Base-by-base conservation (phyloP, 345 rosid species). In the Gossypium sturtianum region DNA sequence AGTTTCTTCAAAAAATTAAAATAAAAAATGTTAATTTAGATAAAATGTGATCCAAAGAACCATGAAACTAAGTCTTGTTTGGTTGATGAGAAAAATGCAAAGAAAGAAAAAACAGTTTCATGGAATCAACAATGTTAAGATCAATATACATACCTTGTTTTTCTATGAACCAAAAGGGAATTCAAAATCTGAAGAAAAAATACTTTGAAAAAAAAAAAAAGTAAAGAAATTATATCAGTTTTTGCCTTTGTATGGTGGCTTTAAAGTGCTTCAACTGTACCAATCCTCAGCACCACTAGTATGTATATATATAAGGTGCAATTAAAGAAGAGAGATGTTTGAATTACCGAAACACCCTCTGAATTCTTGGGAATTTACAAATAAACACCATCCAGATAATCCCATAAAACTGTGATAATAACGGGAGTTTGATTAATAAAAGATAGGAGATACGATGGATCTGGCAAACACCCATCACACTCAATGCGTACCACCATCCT, bases 291-390 rank as follows among this genome's bases (percentile, higher is more conserved):
- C 56, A 71, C 78, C 56, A 11, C 41, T 56, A n/a, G 70, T 2
- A 3, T 56, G 60, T 76, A 22, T 23, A 12, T 59, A 60, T 81
- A 83, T 76, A 74, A 48, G 80, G 53, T 23, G 78, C 81, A 80
- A 64, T 80, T 72, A 83, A 66, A 57, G 56, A 73, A 75, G 76
- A 62, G 74, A 57, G 53, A 20, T 22, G 4, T 3, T 12, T 1
- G 12, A 79, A 12, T 80, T 72, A 80, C 89, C n/a, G 38, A 60
- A 68, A 65, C 69, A 45, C 81, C 93, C 93, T 76, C 52, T 0
- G 0, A 53, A 3, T 27, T 58, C 6, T 27, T 49, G 0, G 0
- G 7, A 51, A 72, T 19, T 68, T 71, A 74, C 74, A 12, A 27
- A 38, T 22, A 9, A 19, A 16, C 41, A 9, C 34, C 1, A 34